Conservation (phyloP, 495 filamentous ascomycete genomes). For the Aspergillus sclerotioniger region DNA sequence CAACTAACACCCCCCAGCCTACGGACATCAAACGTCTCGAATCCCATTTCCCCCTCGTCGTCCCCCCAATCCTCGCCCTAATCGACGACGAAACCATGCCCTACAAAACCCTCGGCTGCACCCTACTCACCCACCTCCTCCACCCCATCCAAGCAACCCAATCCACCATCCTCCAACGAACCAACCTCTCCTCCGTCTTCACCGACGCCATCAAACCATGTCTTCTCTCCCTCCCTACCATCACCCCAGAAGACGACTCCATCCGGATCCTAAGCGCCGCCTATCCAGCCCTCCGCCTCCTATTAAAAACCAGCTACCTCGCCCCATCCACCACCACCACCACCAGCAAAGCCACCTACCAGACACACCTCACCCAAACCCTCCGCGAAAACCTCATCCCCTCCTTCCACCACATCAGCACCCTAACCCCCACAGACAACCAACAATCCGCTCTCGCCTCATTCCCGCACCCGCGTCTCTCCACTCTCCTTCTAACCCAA, state of each 20-base stretch:
- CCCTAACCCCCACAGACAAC: slow-evolving; percentile 34
- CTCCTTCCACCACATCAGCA: slow-evolving; percentile 49
- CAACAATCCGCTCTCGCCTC: slow-evolving; percentile 45
- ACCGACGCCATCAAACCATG: slow-evolving; percentile 73
- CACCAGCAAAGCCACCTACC: slow-evolving; percentile 19
- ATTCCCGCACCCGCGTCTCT: slow-evolving; percentile 42
- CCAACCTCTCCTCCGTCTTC: slow-evolving; percentile 77
- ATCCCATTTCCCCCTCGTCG: slow-evolving; percentile 69
- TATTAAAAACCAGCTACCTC: slow-evolving; percentile 49
- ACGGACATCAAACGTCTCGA: slow-evolving; percentile 35
- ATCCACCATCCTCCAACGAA: slow-evolving; percentile 58
- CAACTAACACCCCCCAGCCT: slow-evolving; percentile 22
- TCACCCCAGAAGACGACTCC: slow-evolving; percentile 73
- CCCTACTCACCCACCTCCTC: slow-evolving; percentile 60
- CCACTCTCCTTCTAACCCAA: slow-evolving; percentile 57
- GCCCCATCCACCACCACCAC: slow-evolving; percentile 6
- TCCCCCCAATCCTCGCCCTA: slow-evolving; percentile 80
- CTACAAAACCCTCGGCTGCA: slow-evolving; percentile 60
- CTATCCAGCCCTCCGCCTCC: slow-evolving; percentile 62
- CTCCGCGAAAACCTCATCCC: slow-evolving; percentile 43
- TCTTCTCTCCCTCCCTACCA: slow-evolving; percentile 69
- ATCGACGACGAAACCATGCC: slow-evolving; percentile 64
- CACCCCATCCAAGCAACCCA: slow-evolving; percentile 48
- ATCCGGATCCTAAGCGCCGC: slow-evolving; percentile 61
- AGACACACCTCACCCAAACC: slow-evolving; percentile 25